A percentile compares a stretch with the other conserved stretches of the same genome.
Conservation (phyloP, 495 filamentous ascomycete genomes). For the Alectoria sarmentosa region DNA sequence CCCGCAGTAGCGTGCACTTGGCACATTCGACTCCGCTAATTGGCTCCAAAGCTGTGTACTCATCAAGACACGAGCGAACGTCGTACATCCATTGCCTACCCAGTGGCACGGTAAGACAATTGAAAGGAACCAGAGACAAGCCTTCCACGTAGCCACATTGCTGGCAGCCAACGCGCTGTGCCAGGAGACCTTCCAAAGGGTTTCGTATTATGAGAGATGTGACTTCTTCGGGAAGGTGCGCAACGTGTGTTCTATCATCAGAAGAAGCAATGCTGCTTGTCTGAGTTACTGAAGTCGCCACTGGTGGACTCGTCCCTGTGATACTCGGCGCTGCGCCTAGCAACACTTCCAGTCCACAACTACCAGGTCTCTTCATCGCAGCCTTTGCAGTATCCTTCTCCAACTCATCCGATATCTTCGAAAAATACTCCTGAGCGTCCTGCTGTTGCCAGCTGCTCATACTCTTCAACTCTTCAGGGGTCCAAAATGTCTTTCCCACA, state of each 20-base stretch:
- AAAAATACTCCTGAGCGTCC: conserved; percentile 97
- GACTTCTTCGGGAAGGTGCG: conserved; percentile 22
- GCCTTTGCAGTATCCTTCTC: conserved; percentile 64
- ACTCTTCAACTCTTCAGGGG: conserved; percentile 65
- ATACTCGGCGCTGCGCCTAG: not conserved
- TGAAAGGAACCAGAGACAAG: conserved; percentile 83
- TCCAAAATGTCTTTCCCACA: conserved; percentile 68
- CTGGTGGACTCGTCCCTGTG: conserved; percentile 14
- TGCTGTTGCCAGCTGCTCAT: conserved; percentile 96
- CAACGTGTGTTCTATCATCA: not conserved
- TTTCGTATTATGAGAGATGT: conserved; percentile 36
- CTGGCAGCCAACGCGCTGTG: conserved; percentile 85
- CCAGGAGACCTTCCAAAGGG: conserved; percentile 81
- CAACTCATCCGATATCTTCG: conserved; percentile 78
- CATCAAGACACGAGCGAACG: conserved; percentile 70
- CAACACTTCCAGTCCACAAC: conserved; percentile 35
- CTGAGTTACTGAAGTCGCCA: not conserved
- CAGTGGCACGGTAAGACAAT: conserved; percentile 82
- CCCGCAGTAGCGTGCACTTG: conserved; percentile 73
- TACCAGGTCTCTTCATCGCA: conserved; percentile 36
- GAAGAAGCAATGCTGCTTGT: not conserved
- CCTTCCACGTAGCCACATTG: conserved; percentile 81
- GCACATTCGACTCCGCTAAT: conserved; percentile 87
- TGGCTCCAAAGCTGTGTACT: conserved; percentile 74
- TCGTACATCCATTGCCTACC: conserved; percentile 50